Evolutionary conservation across 306 rosid genomes (phyloP).

Genomic region (Fragaria nilgerrensis): DNA sequence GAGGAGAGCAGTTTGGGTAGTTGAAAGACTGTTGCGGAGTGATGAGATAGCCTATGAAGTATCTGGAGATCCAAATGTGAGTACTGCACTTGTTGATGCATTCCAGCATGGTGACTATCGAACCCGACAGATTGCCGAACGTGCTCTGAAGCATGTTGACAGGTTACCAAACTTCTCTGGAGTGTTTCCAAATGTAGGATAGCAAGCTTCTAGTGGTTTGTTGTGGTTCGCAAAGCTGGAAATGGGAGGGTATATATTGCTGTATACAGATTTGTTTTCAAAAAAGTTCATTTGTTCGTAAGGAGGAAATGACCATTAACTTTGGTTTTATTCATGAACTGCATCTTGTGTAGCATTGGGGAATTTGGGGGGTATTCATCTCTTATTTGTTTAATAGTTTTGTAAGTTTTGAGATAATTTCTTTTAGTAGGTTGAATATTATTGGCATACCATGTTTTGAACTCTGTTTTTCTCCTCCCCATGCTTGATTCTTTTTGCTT

Average conservation of each 20-base stretch:
- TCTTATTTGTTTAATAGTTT: slow-evolving; percentile 3
- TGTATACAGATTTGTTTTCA: slow-evolving; percentile 43
- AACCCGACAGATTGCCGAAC: slow-evolving; percentile 94
- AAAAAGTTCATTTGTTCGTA: slow-evolving; percentile 35
- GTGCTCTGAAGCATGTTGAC: slow-evolving; percentile 89
- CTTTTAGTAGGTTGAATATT: not conserved
- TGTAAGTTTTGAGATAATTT: not conserved
- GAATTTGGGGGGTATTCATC: not conserved
- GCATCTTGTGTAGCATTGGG: not conserved
- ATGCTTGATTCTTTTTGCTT: not conserved
- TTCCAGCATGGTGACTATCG: slow-evolving; percentile 92
- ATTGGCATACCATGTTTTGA: not conserved
- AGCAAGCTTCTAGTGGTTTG: slow-evolving; percentile 29
- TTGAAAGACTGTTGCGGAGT: slow-evolving; percentile 80
- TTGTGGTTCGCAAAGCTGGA: slow-evolving; percentile 42
- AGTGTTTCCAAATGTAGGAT: slow-evolving; percentile 65
- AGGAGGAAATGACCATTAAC: slow-evolving; percentile 22
- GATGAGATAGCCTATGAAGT: slow-evolving; percentile 77
- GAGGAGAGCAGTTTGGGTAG: slow-evolving; percentile 93
- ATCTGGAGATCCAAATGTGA: slow-evolving; percentile 79
- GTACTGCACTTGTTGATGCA: slow-evolving; percentile 95
- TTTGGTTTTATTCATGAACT: slow-evolving; percentile 4
- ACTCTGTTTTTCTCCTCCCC: not conserved
- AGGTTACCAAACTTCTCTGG: slow-evolving; percentile 98
- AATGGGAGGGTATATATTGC: slow-evolving; percentile 41